Percentiles rank a stretch among this genome's conserved stretches.
Conservation (phyloP, 2,329 filamentous ascomycete species). For the Sphaerostilbella broomeana region DNA sequence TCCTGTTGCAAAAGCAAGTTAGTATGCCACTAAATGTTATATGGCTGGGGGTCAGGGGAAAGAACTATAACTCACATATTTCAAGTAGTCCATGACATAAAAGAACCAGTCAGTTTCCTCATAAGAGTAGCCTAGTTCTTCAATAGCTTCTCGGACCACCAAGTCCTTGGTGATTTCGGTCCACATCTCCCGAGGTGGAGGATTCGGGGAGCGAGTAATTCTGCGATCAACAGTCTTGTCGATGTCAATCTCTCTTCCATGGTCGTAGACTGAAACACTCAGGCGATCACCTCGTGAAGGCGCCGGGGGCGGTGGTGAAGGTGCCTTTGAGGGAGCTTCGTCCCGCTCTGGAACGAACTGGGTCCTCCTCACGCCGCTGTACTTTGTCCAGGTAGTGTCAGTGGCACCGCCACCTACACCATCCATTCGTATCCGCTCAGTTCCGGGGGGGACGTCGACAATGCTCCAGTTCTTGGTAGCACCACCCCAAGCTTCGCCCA, state of each 20-base stretch:
- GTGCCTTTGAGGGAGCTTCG: constrained; percentile 24
- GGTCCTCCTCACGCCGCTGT: constrained; percentile 68
- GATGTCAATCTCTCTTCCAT: constrained; percentile 44
- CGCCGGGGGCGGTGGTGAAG: constrained; percentile 22
- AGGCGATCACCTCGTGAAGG: constrained; percentile 31
- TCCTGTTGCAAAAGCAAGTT: constrained; percentile 51
- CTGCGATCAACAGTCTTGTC: constrained; percentile 50
- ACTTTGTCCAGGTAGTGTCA: constrained; percentile 72
- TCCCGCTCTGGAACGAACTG: constrained; percentile 68
- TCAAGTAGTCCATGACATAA: constrained; percentile 85
- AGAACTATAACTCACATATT: constrained; percentile 60
- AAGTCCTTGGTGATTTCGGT: constrained; percentile 95
- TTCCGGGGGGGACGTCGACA: constrained; percentile 77
- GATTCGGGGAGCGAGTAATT: constrained; percentile 32
- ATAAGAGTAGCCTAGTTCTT: constrained; percentile 76
- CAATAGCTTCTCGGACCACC: constrained; percentile 79
- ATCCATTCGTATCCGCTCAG: constrained; percentile 75
- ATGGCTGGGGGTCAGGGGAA: not conserved
- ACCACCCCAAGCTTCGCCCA: constrained; percentile 68
- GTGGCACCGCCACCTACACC: constrained; percentile 67
- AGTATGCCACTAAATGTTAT: constrained; percentile 19
- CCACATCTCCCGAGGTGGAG: constrained; percentile 66
- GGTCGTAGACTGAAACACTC: constrained; percentile 41
- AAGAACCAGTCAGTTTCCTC: constrained; percentile 87
- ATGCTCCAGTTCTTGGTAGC: constrained; percentile 73